A percentile compares a stretch with the other conserved stretches of the same genome.
Conservation (phyloP, 1,284 basidiomycete species). For the Ceratobasidium sp. region DNA sequence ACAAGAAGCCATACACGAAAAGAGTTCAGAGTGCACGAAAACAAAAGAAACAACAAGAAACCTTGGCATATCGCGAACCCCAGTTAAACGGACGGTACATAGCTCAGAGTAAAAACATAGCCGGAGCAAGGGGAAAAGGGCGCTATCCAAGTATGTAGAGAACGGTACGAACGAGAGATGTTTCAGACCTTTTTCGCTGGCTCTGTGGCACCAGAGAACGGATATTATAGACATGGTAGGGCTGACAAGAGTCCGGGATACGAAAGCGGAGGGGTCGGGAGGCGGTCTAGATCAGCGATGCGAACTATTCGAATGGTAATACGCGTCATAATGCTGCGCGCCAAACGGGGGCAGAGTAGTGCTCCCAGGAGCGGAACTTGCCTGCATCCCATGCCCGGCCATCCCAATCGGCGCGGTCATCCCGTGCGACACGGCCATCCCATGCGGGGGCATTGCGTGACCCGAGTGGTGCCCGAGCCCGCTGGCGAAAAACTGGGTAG, state of each 20-base stretch:
- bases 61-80: constrained; percentile 12
- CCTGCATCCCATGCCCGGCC: constrained; percentile 40
- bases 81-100: constrained; percentile 18
- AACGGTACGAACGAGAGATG: not conserved
- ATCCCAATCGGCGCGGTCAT: constrained; percentile 34
- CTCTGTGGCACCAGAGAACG: constrained; percentile 28
- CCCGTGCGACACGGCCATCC: constrained; percentile 20
- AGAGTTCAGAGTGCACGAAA: constrained; percentile 18
- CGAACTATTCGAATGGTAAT: constrained; percentile 43
- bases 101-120: constrained; percentile 12
- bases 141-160: constrained; percentile 18
- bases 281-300: constrained; percentile 25
- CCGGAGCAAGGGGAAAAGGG: constrained; percentile 30
- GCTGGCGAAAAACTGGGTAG: constrained; percentile 9
- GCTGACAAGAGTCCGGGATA: constrained; percentile 16
- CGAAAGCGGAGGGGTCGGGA: constrained; percentile 5
- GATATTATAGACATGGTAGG: constrained; percentile 17
- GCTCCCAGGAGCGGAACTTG: constrained; percentile 41
- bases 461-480: constrained; percentile 17
- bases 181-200: constrained; percentile 43
- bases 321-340: constrained; percentile 44
- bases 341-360: constrained; percentile 41
- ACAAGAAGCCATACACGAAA: constrained; percentile 23
- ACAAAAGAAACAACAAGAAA: not conserved
- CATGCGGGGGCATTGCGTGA: constrained; percentile 29